phyloP scores from a whole-genome alignment of 2,329 filamentous ascomycete species.

The Metarhizium guizhouense region DNA sequence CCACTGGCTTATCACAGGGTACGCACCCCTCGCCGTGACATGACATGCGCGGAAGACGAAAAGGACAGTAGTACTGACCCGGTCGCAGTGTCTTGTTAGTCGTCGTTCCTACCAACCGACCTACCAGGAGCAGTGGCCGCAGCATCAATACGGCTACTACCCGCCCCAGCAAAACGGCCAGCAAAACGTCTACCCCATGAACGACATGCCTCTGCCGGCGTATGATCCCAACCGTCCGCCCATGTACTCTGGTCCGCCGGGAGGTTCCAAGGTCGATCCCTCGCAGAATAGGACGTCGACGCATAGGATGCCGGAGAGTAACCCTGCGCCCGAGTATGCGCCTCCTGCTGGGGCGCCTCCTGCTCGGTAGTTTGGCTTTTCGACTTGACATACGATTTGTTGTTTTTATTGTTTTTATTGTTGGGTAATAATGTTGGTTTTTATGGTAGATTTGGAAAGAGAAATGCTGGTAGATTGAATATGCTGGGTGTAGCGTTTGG shows the following conservation, averaged over 20 bases:
- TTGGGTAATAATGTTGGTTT: neutral
- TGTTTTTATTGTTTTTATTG: neutral
- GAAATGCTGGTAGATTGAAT: neutral
- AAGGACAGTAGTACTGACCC: neutral
- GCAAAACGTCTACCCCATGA: conserved; percentile 34
- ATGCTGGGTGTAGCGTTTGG: neutral
- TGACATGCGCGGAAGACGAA: neutral
- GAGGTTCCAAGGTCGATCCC: conserved; percentile 44
- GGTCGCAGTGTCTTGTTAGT: conserved; percentile 42
- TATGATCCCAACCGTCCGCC: conserved; percentile 52
- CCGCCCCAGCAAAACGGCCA: conserved; percentile 9
- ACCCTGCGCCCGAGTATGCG: conserved; percentile 20
- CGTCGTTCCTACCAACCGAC: conserved; percentile 14
- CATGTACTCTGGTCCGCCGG: conserved; percentile 40
- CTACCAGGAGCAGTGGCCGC: conserved; percentile 10
- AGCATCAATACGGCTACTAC: conserved; percentile 15
- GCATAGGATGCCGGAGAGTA: conserved; percentile 15
- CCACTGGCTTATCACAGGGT: conserved; percentile 65
- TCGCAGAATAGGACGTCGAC: conserved; percentile 29
- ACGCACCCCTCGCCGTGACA: conserved; percentile 16
- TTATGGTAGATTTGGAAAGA: neutral
- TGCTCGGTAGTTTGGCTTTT: neutral
- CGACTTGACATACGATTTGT: neutral
- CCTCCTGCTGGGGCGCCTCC: conserved; percentile 43
- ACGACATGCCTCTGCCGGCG: conserved; percentile 44